phyloP scores from a whole-genome alignment of 352 stramenopile species.

The Phytopythium boreale region DNA sequence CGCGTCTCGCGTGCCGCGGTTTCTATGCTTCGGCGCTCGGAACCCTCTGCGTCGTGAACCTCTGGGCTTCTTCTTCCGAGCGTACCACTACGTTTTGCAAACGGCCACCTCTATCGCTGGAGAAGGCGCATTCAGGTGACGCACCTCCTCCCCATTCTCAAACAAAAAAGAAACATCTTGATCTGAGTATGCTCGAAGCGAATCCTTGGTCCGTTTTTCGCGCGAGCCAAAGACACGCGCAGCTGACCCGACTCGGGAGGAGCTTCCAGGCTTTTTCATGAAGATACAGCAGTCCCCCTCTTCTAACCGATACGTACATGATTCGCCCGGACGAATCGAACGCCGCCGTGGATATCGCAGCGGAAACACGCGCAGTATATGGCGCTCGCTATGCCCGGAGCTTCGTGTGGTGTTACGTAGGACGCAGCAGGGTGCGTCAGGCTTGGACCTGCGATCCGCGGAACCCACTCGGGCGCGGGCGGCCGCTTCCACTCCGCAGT shows the following conservation, averaged over 20 bases:
- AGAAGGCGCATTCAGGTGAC: background rate
- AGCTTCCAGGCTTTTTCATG: background rate
- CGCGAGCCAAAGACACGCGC: conserved; percentile 1
- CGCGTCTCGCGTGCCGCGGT: background rate
- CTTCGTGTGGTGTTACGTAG: too few species aligned
- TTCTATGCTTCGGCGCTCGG: background rate
- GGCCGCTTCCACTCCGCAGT: background rate
- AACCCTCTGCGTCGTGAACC: background rate
- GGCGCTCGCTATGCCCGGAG: too few species aligned
- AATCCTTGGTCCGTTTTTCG: background rate
- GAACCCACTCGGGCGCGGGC: background rate
- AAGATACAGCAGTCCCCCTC: background rate
- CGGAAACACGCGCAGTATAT: too few species aligned
- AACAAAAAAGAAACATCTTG: background rate
- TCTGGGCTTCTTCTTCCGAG: background rate
- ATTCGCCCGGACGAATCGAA: background rate
- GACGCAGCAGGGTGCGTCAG: conserved; percentile 1
- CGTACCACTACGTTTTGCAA: background rate
- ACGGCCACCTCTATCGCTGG: too few species aligned
- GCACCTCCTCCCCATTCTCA: background rate
- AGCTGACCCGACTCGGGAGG: background rate
- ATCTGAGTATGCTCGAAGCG: background rate
- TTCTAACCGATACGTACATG: background rate
- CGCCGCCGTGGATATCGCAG: too few species aligned
- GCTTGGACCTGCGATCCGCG: background rate